phyloP scores from a whole-genome alignment of 1,284 basidiomycete genomes.

The Tylopilus microsporus region DNA sequence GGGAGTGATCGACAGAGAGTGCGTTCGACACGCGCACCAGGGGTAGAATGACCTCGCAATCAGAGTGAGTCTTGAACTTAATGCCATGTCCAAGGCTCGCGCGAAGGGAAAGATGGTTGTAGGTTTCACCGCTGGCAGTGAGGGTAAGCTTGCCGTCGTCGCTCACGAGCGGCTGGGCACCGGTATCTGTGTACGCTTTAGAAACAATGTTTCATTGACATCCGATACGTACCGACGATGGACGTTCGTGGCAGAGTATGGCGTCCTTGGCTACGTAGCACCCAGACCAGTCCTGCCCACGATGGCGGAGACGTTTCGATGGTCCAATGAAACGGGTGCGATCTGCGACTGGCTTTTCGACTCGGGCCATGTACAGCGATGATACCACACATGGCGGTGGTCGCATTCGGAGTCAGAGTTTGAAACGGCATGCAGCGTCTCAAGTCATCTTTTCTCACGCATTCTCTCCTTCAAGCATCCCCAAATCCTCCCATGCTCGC shows the following conservation, averaged over 20 bases:
- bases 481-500: slow-evolving; percentile 48
- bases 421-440: slow-evolving; percentile 64
- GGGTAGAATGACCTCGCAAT: slow-evolving; percentile 96
- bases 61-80: slow-evolving; percentile 96
- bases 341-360: slow-evolving; percentile 66
- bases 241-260: slow-evolving; percentile 83
- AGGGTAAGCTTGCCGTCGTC: slow-evolving; percentile 84
- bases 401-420: neutral
- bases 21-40: slow-evolving; percentile 51
- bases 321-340: slow-evolving; percentile 75
- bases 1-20: neutral
- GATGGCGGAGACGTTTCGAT: slow-evolving; percentile 86
- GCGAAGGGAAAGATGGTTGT: slow-evolving; percentile 90
- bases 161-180: slow-evolving; percentile 91
- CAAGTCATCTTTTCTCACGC: slow-evolving; percentile 70
- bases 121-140: slow-evolving; percentile 98
- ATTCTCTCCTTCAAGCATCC: slow-evolving; percentile 60
- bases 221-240: slow-evolving; percentile 77
- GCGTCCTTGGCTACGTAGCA: slow-evolving; percentile 80
- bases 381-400: slow-evolving; percentile 77
- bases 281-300: slow-evolving; percentile 96
- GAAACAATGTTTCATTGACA: neutral
- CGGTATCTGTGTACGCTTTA: slow-evolving; percentile 67
- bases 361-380: slow-evolving; percentile 67
- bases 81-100: slow-evolving; percentile 60